Percentiles rank a stretch among this genome's conserved stretches.
phyloP scores from a whole-genome alignment of 1,284 basidiomycete species.

The Melanopsichium pennsylvanicum region DNA sequence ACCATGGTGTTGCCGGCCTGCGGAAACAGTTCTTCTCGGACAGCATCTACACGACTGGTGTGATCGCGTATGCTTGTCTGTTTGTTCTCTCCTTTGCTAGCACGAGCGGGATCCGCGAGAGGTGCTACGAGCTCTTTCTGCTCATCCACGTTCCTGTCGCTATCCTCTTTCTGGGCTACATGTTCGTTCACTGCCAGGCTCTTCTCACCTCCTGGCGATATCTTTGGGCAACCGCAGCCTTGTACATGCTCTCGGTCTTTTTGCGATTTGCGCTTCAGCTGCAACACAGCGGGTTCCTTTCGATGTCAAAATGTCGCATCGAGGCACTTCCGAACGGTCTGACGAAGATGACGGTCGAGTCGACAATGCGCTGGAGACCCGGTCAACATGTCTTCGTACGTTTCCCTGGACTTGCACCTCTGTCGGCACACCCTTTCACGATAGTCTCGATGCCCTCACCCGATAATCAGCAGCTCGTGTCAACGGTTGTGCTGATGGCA shows the following conservation, averaged over 20 bases:
- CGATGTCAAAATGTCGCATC: conserved; percentile 18
- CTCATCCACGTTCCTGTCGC: conserved; percentile 52
- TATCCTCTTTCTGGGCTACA: conserved; percentile 52
- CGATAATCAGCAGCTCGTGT: conserved; percentile 28
- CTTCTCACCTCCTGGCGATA: conserved; percentile 46
- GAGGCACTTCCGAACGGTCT: conserved; percentile 32
- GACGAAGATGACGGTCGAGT: conserved; percentile 46
- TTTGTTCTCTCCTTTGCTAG: conserved; percentile 52
- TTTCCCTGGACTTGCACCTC: conserved; percentile 47
- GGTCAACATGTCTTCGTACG: conserved; percentile 60
- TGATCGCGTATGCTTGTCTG: conserved; percentile 48
- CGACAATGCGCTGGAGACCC: conserved; percentile 51
- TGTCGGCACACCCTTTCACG: conserved; percentile 60
- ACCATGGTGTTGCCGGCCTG: conserved; percentile 41
- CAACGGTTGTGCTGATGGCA: conserved; percentile 42
- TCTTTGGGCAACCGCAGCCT: conserved; percentile 43
- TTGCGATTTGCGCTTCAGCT: conserved; percentile 28
- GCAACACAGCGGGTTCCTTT: conserved; percentile 34
- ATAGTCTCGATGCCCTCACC: conserved; percentile 51
- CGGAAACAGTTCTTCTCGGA: conserved; percentile 39
- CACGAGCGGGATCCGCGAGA: conserved; percentile 44
- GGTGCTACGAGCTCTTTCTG: conserved; percentile 62
- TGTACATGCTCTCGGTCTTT: conserved; percentile 48
- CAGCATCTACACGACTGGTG: conserved; percentile 51
- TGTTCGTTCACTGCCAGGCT: conserved; percentile 52